Percentiles rank a stretch among this genome's conserved stretches.
Conservation (phyloP, 345 rosid species). For the Corchorus olitorius region DNA sequence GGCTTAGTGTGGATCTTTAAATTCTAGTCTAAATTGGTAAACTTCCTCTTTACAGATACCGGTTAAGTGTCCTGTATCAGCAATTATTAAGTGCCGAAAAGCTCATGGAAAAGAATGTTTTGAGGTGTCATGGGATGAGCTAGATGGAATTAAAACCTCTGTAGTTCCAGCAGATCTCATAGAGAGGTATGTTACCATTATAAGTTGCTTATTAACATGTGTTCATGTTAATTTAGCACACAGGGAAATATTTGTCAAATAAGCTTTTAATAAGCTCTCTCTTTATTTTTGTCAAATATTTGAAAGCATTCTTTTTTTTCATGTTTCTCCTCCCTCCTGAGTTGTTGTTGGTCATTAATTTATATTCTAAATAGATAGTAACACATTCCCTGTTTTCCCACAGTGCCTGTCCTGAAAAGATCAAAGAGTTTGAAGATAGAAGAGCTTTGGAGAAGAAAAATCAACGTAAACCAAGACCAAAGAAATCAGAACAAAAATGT, state of each 20-base stretch:
- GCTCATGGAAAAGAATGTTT: conserved; percentile 70
- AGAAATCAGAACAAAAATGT: conserved; percentile 38
- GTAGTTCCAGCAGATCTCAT: conserved; percentile 79
- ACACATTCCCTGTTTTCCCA: neutral
- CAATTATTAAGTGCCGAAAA: conserved; percentile 68
- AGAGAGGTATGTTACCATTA: conserved; percentile 50
- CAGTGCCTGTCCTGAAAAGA: conserved; percentile 93
- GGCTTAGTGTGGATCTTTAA: neutral
- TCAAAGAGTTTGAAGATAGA: conserved; percentile 64
- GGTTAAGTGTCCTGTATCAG: conserved; percentile 73
- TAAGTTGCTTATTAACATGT: neutral
- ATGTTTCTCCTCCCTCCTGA: neutral
- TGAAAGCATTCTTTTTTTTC: neutral
- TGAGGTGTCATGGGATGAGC: conserved; percentile 76
- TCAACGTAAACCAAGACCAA: conserved; percentile 33
- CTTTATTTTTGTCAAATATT: neutral
- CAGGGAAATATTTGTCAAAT: neutral
- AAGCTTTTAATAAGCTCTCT: conserved; percentile 2
- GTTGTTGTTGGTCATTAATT: conserved; percentile 2
- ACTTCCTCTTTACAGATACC: conserved; percentile 52
- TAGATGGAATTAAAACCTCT: conserved; percentile 62
- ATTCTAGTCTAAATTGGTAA: conserved; percentile 3
- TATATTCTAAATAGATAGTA: neutral
- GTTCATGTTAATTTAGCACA: neutral
- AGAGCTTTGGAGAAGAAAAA: conserved; percentile 55